Percentiles rank a stretch among this genome's conserved stretches.
Conservation (phyloP, 73 alveolate species). For the Tetrahymena elliotti region DNA sequence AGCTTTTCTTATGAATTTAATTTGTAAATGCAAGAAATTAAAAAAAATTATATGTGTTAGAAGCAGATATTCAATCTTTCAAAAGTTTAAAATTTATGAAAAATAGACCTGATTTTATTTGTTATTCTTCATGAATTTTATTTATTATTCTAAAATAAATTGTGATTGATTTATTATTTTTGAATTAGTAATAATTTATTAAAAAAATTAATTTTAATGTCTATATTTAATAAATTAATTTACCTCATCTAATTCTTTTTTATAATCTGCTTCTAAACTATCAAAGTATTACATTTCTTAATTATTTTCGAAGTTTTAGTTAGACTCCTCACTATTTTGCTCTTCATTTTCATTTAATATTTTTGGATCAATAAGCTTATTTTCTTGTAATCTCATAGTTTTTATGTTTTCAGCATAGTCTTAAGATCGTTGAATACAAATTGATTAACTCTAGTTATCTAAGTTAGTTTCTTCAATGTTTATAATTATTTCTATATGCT, state of each 20-base stretch:
- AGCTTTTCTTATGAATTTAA: no score
- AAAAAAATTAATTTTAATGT: neutral
- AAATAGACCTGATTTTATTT: no score
- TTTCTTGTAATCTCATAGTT: neutral
- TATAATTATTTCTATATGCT: neutral
- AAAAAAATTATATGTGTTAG: no score
- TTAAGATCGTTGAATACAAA: neutral
- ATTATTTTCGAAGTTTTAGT: neutral
- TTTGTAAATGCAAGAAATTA: no score
- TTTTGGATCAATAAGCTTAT: neutral
- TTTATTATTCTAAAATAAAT: no score
- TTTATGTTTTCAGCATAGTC: neutral
- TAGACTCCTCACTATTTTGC: neutral
- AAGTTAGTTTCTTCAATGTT: neutral
- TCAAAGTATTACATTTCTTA: neutral
- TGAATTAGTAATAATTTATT: neutral
- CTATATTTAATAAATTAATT: neutral
- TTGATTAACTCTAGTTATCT: neutral
- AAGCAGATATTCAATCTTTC: no score
- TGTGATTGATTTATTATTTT: no score
- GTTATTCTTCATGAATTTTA: no score
- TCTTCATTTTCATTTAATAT: neutral
- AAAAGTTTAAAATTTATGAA: no score
- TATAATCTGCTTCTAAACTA: neutral
- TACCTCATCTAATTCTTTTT: neutral